Evolutionary conservation across 139 green algal genomes (phyloP).

Genomic region (Chlamydomonas asymmetrica): DNA sequence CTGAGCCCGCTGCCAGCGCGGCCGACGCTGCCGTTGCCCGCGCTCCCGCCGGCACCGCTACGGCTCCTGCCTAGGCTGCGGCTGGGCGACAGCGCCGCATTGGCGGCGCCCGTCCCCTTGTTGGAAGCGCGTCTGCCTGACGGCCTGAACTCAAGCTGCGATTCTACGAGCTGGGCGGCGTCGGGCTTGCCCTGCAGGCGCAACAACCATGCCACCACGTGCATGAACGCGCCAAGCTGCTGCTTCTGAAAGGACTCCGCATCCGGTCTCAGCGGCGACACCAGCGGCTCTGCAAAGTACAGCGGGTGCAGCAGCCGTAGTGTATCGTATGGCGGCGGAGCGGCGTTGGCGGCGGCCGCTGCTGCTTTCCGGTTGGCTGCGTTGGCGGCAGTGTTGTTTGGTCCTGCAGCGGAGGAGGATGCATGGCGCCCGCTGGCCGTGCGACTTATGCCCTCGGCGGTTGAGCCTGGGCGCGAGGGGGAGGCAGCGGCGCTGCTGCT

Average conservation of each 20-base stretch:
- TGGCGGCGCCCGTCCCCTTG: not conserved
- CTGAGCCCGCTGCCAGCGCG: too few relatives aligned
- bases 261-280: constrained; percentile 26
- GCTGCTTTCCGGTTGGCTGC: not conserved
- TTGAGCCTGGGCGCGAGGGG: too few relatives aligned
- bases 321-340: constrained; percentile 6
- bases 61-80: not conserved
- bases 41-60: not conserved
- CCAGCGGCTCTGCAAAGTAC: constrained; percentile 47
- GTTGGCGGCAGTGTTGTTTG: not conserved
- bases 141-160: constrained; percentile 20
- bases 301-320: constrained; percentile 45
- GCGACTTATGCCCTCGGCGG: too few relatives aligned
- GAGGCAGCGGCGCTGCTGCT: too few relatives aligned
- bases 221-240: constrained; percentile 44
- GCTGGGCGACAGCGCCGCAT: constrained; percentile 3
- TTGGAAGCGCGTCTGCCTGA: too few relatives aligned
- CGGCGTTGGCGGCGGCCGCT: not conserved
- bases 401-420: not conserved
- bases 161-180: constrained; percentile 13
- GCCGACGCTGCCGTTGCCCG: not conserved
- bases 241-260: constrained; percentile 34
- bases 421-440: too few relatives aligned
- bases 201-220: constrained; percentile 42
- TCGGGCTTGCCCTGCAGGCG: constrained; percentile 22